These are phyloP conservation scores for Wickerhamia fluorescens DNA, from an alignment of 805 yeast species.

Conservation along the genomic window DNA sequence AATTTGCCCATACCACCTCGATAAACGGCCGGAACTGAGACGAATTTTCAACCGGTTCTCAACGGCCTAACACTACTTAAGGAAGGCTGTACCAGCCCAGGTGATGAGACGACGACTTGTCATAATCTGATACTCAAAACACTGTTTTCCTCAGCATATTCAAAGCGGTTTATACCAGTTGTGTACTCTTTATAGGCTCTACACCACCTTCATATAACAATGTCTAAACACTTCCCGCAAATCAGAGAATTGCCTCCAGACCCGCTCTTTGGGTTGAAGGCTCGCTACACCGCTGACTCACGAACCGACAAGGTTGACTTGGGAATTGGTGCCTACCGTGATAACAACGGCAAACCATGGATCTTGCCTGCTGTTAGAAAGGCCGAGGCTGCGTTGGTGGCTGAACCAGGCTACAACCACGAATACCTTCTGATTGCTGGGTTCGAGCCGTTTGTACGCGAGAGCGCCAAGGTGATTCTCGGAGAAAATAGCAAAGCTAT, in stretches of 20 bases:
- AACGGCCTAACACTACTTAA: too few species aligned
- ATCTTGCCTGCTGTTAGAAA: slow-evolving; percentile 57
- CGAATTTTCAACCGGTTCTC: too few species aligned
- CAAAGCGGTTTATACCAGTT: too few species aligned
- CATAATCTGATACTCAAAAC: too few species aligned
- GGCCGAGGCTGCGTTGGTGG: slow-evolving; percentile 62
- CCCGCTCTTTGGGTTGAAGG: slow-evolving; percentile 77
- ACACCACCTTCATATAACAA: too few species aligned
- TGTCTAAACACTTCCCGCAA: slow-evolving; percentile 37
- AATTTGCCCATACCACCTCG: too few species aligned
- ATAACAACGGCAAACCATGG: slow-evolving; percentile 65
- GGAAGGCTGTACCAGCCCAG: too few species aligned
- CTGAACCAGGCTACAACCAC: slow-evolving; percentile 63
- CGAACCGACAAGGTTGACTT: slow-evolving; percentile 70
- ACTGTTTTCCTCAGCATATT: too few species aligned
- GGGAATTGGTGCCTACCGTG: slow-evolving; percentile 79
- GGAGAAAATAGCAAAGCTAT: slow-evolving; percentile 54
- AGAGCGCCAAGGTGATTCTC: slow-evolving; percentile 67
- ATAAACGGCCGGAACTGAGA: too few species aligned
- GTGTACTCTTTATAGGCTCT: too few species aligned
- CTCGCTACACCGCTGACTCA: slow-evolving; percentile 52
- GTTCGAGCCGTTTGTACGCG: slow-evolving; percentile 53
- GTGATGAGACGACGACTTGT: too few species aligned
- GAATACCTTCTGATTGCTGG: slow-evolving; percentile 88
- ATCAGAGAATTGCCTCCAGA: slow-evolving; percentile 73